phyloP scores from a whole-genome alignment of 106 monocot genomes.

The Dendrobium huoshanense region DNA sequence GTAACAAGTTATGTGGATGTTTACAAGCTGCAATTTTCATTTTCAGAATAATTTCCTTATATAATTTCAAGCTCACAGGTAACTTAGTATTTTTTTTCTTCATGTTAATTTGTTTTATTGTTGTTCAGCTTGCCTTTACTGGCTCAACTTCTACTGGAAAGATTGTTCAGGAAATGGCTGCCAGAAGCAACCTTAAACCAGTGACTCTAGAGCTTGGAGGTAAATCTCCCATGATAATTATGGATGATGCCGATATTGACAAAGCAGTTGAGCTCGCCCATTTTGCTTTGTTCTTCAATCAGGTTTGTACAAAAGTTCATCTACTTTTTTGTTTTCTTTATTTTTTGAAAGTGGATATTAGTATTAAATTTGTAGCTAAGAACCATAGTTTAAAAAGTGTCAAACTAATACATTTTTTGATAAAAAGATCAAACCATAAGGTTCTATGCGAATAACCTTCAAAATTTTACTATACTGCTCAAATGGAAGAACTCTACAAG shows the following conservation, averaged over 20 bases:
- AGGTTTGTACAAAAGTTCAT: slow-evolving; percentile 27
- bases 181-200: slow-evolving; percentile 86
- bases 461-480: background rate
- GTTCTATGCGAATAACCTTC: no score
- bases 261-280: slow-evolving; percentile 92
- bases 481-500: background rate
- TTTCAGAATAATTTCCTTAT: background rate
- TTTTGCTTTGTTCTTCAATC: slow-evolving; percentile 91
- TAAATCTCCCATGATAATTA: slow-evolving; percentile 69
- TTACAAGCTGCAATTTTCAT: background rate
- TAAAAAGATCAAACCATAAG: no score
- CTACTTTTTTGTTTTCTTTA: no score
- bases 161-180: slow-evolving; percentile 81
- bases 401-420: no score
- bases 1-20: background rate
- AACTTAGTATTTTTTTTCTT: background rate
- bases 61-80: background rate
- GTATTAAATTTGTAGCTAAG: no score
- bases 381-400: no score
- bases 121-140: slow-evolving; percentile 78
- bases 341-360: no score
- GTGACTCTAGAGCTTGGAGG: slow-evolving; percentile 87
- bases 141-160: slow-evolving; percentile 89
- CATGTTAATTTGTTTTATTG: background rate
- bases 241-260: slow-evolving; percentile 86